These are phyloP conservation scores for Penicillium hesseltinei DNA, from an alignment of 2,329 filamentous ascomycete species.

Conservation along the genomic window DNA sequence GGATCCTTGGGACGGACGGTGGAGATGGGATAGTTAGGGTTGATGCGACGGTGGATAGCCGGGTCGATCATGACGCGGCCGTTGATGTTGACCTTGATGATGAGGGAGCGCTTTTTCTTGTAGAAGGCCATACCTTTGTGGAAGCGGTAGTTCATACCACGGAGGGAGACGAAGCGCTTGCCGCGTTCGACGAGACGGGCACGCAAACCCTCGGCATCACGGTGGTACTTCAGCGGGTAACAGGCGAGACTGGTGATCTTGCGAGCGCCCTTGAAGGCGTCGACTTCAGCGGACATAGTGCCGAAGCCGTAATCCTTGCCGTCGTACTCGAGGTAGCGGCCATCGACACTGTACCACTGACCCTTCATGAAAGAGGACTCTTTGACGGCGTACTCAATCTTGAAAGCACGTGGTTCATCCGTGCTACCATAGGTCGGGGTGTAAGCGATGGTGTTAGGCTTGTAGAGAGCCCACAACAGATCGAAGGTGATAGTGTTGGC, in stretches of 20 bases:
- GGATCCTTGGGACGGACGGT: constrained; percentile 70
- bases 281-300: constrained; percentile 66
- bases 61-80: constrained; percentile 87
- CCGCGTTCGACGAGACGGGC: constrained; percentile 72
- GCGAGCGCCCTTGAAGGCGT: constrained; percentile 73
- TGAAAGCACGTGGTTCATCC: constrained; percentile 79
- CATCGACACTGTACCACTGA: constrained; percentile 74
- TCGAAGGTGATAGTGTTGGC: constrained; percentile 86
- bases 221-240: constrained; percentile 79
- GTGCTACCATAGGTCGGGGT: constrained; percentile 72
- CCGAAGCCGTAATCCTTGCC: constrained; percentile 81
- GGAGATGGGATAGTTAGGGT: constrained; percentile 80
- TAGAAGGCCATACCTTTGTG: constrained; percentile 82
- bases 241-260: constrained; percentile 77
- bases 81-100: constrained; percentile 79
- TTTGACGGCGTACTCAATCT: constrained; percentile 72
- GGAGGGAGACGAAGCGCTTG: constrained; percentile 77
- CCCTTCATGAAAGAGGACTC: constrained; percentile 68
- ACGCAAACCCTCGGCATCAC: constrained; percentile 64
- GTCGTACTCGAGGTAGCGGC: constrained; percentile 77
- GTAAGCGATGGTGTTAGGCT: constrained; percentile 78
- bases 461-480: constrained; percentile 83
- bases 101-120: constrained; percentile 68
- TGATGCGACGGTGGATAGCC: constrained; percentile 75
- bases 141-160: constrained; percentile 77